Base-by-base conservation (phyloP, 2,329 filamentous ascomycete genomes). In the Biscogniauxia sp. region DNA sequence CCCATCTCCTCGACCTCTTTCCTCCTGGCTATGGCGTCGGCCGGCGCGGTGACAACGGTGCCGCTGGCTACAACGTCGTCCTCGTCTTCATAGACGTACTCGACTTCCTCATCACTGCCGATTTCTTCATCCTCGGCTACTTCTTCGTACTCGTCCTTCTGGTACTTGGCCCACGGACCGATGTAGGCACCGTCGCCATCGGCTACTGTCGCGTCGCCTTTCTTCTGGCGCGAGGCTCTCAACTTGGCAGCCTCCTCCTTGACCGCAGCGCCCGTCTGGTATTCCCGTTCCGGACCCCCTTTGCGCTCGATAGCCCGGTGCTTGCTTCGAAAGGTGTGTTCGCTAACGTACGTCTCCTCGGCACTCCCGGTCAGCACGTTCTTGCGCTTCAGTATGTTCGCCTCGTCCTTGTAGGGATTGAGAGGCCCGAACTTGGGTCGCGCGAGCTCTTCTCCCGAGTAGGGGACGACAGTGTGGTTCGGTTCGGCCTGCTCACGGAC, bases 91-190 rank as follows among this genome's bases (percentile, higher is more conserved):
- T 91, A 88, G 51, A 92, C 87, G 56, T 88, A 85, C 62, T 92
- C 88, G 68, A 90, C 91, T 70, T 94, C 91, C 72, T 93, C 90
- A 64, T 91, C 90, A 68, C 88, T 91, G 5, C 84, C 89, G 51
- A 96, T 81, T 74, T 92, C 87, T 64, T 90, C 91, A 52, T 87
- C 90, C n/a, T 87, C 86, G 54, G 82, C 87, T 19, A 91, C 87
- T 61, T 90, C 84, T 66, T 93, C 89, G 69, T 90, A 89, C 65
- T 93, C 87, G 55, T 88, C 81, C 64, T 87, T 82, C 68, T 83
- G 83, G 72, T 96, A 97, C 73, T 84, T 88, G 8, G 95, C 96
- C 96, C 96, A 99, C 0, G 95, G 96, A 0, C 96, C 96, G 45
- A 96, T 84, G 75, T 99, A 99, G 53, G 93, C 89, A 57, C 89